Evolutionary conservation across 176 grass and related monocot genomes (phyloP), one percentile per base, ranked within the genome.

Genomic region (Paspalum vaginatum): DNA sequence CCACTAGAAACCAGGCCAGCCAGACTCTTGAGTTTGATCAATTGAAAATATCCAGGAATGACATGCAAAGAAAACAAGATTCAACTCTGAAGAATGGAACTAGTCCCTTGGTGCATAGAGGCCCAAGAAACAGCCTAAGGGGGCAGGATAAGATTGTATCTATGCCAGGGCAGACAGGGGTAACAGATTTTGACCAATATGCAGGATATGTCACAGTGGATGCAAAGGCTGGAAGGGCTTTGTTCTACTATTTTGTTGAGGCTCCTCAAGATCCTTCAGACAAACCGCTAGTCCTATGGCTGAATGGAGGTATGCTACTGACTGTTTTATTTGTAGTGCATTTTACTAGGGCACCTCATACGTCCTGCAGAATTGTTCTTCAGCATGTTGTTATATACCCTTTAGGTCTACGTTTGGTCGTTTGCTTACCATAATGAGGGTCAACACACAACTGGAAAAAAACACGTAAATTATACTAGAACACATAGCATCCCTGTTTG

Each of bases 241-340:
- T 95, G 78, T 92, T 95, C 84, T 95, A 92, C 77, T 95, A 95
- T 75, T 95, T 95, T 69, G 89, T 71, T 51, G 89, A 92, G 81
- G 65, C 87, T 55, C 57, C 56, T 74, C n/a, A 72, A 66, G 72
- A 89, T 77, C 52, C 84, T 55, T 76, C 26, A 14, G 68, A 80
- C 24, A 85, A 89, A 81, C 89, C 93, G 1, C 78, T 95, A 54
- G 87, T 92, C 79, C 68, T 95, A 67, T 95, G 93, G 93, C 78
- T 92, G 13, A 95, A 95, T 58, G 93, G 93, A 92, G 89, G 89
- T 91, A 83, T 45, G 81, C 17, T 27, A 24, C 25, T 79, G 15
- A 5, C 57, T 44, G 4, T 46, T 38, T 65, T 68, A 63, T 41
- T 44, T 40, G 7, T 52, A 70, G 46, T 40, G 14, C 13, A 63